phyloP scores from a whole-genome alignment of 2,329 filamentous ascomycete genomes.

The Rhynchosporium agropyri region DNA sequence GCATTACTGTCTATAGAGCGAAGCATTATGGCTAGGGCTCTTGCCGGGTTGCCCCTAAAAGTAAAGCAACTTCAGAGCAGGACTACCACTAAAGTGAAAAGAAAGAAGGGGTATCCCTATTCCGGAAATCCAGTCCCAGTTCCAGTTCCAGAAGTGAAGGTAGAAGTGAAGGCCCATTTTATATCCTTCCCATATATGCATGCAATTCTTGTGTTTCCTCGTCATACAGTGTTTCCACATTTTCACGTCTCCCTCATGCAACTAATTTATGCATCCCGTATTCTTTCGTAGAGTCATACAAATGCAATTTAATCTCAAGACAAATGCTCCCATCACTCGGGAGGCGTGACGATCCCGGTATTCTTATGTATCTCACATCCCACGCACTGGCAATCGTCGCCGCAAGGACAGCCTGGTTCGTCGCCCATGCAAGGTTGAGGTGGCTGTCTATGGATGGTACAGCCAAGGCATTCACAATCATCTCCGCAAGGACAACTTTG shows the following conservation, averaged over 20 bases:
- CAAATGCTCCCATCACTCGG: neutral
- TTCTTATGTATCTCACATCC: conserved; percentile 56
- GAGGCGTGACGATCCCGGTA: too few species aligned
- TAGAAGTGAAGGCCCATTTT: neutral
- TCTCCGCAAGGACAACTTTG: conserved; percentile 60
- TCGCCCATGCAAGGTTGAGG: conserved; percentile 44
- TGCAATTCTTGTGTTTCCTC: neutral
- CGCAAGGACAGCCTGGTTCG: conserved; percentile 56
- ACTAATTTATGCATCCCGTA: neutral
- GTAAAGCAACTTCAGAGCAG: neutral
- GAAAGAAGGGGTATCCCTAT: conserved; percentile 12
- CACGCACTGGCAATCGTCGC: conserved; percentile 60
- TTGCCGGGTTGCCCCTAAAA: neutral
- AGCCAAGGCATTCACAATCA: conserved; percentile 61
- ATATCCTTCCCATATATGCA: conserved; percentile 9
- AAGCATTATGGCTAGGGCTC: neutral
- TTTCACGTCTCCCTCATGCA: neutral
- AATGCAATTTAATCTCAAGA: neutral
- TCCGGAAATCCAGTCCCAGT: neutral
- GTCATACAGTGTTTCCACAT: neutral
- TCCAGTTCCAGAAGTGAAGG: neutral
- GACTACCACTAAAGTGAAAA: neutral
- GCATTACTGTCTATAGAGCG: neutral
- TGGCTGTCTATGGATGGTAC: conserved; percentile 52
- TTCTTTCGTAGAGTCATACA: neutral